Base-by-base conservation (phyloP, 768 basidiomycete species). In the Suillus variegatus region DNA sequence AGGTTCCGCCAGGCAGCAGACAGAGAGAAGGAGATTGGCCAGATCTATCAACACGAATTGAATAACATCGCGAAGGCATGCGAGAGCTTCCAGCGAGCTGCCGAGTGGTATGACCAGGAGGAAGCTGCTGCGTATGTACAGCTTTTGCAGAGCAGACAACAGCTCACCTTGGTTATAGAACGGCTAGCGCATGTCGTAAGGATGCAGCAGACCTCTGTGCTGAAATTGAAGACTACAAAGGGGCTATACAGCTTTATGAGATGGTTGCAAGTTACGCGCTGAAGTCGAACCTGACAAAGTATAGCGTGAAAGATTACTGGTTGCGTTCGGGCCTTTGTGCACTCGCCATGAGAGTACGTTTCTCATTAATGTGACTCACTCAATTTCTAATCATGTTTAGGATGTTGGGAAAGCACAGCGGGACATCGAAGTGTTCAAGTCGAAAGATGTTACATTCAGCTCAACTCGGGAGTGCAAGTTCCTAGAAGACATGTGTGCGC, bases 271-370 rank as follows among this genome's bases (percentile, higher is more conserved):
- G 90, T 67, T 89, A 92, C 73, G 93, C 91, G 10, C 82, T 98
- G 51, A 79, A 79, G 0, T 94, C 92, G 22, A 82, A 90, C 10
- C 79, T 99, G 70, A 99, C 97, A n/a, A 95, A 95, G 77, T 99
- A 98, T 80, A 95, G 92, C 67, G 97, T 98, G 70, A 98, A 99
- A 80, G 97, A 99, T 70, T 97, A 97, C 73, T 99, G 95, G 94
- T 82, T 99, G 43, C 85, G 89, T 71, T 85, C 95, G 4, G 87
- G 87, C 41, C 81, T 99, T 25, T 99, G 97, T 75, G 92, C 92
- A 18, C 81, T 98, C 63, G 97, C 95, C 8, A 89, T 91, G 84
- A 84, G 83, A 66, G 97, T 97, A 78, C 70, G 91, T 79, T 40
- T 46, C 47, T n/a, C 43, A 41, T 35, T 14, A 25, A 57, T 36